Conservation (phyloP, 345 rosid species). For the Populus davidiana region DNA sequence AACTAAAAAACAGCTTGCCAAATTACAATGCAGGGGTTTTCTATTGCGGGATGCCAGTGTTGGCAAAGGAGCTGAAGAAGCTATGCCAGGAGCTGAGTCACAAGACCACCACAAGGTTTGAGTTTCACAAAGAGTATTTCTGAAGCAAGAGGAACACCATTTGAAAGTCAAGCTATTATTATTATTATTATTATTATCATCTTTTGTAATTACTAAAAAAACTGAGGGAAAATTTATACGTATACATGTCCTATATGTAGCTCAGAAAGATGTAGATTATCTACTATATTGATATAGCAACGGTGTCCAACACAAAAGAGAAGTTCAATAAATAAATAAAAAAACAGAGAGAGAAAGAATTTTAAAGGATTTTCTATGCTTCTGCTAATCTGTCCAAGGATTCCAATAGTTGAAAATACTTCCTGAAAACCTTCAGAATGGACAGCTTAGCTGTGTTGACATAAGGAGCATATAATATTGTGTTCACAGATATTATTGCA, state of each 20-base stretch:
- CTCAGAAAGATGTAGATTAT: constrained; percentile 5
- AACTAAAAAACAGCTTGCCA: background rate
- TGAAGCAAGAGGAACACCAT: constrained; percentile 26
- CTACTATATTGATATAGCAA: background rate
- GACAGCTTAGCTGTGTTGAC: background rate
- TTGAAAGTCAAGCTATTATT: background rate
- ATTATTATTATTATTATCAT: background rate
- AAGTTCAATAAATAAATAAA: background rate
- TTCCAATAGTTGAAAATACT: background rate
- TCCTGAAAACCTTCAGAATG: background rate
- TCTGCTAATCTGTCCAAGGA: background rate
- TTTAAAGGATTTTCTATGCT: background rate
- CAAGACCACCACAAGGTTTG: constrained; percentile 74
- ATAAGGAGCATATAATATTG: background rate
- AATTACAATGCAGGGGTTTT: constrained; percentile 66
- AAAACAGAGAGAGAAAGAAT: background rate
- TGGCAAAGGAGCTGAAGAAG: constrained; percentile 85
- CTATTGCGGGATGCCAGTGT: constrained; percentile 81
- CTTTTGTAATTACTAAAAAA: constrained; percentile 22
- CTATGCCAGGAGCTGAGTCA: constrained; percentile 62
- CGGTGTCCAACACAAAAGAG: background rate
- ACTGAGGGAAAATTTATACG: background rate
- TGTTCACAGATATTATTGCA: too few relatives aligned
- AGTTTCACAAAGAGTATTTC: constrained; percentile 93
- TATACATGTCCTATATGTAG: constrained; percentile 6